These are phyloP conservation scores for Tetraselmis chui DNA, from an alignment of 139 green algal genomes.

Conservation along the genomic window DNA sequence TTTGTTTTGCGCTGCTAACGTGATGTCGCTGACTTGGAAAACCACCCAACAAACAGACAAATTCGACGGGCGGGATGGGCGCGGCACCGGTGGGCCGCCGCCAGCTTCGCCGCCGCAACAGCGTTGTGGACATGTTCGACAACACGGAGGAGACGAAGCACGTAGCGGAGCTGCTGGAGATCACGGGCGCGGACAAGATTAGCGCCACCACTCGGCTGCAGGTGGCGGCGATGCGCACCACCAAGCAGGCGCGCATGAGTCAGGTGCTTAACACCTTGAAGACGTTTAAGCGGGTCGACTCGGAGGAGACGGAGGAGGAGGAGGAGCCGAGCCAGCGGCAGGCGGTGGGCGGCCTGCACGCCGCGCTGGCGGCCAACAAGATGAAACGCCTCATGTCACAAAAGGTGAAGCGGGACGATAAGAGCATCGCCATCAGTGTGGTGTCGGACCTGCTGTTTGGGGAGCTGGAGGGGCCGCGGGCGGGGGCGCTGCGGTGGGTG, in stretches of 20 bases:
- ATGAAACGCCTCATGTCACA: neutral
- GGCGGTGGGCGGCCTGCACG: neutral
- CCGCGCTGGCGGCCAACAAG: neutral
- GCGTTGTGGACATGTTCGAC: neutral
- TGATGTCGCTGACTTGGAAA: too few relatives aligned
- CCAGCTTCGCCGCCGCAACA: neutral
- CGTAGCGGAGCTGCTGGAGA: neutral
- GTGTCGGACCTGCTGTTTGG: neutral
- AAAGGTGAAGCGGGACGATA: neutral
- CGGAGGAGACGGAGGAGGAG: neutral
- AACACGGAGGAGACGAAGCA: neutral
- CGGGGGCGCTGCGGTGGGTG: neutral
- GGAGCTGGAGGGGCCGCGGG: neutral
- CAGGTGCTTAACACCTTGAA: neutral
- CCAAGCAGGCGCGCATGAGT: neutral
- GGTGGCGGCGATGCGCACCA: neutral
- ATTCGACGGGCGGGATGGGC: neutral
- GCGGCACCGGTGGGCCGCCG: too few relatives aligned
- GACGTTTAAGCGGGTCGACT: neutral
- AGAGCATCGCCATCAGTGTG: neutral
- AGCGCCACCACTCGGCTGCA: neutral
- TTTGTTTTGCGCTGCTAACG: too few relatives aligned
- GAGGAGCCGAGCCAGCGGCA: neutral
- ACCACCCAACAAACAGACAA: too few relatives aligned
- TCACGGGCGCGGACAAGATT: neutral